phyloP scores from a whole-genome alignment of 345 rosid species.

The Heritiera fomes region DNA sequence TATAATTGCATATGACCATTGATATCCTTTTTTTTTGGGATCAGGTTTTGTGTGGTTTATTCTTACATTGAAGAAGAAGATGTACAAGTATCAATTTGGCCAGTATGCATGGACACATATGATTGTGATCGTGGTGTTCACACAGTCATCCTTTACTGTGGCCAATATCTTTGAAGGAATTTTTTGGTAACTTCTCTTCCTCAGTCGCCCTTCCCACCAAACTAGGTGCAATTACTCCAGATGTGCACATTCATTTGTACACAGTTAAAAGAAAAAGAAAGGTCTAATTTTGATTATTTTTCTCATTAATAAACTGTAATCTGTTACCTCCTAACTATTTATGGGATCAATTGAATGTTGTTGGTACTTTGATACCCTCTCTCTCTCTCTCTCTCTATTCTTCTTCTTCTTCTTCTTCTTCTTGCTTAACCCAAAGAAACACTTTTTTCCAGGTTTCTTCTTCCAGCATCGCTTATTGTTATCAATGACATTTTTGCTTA shows the following conservation, averaged over 20 bases:
- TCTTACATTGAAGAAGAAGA: constrained; percentile 90
- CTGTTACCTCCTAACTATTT: background rate
- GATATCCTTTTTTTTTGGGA: constrained; percentile 5
- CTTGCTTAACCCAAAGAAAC: constrained; percentile 13
- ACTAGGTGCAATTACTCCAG: background rate
- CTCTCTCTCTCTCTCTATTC: background rate
- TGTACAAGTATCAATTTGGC: constrained; percentile 99
- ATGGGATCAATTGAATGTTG: background rate
- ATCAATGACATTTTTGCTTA: constrained; percentile 93
- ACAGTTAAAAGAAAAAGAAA: background rate
- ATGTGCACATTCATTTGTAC: background rate
- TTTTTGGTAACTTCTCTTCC: constrained; percentile 64
- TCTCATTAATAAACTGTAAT: constrained; percentile 7
- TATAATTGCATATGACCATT: constrained; percentile 1
- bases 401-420: background rate
- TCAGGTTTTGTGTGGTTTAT: constrained; percentile 99
- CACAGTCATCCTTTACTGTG: constrained; percentile 94
- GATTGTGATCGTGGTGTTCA: constrained; percentile 93
- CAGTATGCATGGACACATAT: constrained; percentile 99
- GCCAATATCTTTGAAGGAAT: constrained; percentile 99
- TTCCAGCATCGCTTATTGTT: constrained; percentile 90
- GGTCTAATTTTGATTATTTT: background rate
- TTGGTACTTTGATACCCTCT: background rate
- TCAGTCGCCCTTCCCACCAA: background rate
- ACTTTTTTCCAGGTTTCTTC: constrained; percentile 76